Evolutionary conservation across 1,284 basidiomycete species (phyloP).

Genomic region (Sutorius eximius): DNA sequence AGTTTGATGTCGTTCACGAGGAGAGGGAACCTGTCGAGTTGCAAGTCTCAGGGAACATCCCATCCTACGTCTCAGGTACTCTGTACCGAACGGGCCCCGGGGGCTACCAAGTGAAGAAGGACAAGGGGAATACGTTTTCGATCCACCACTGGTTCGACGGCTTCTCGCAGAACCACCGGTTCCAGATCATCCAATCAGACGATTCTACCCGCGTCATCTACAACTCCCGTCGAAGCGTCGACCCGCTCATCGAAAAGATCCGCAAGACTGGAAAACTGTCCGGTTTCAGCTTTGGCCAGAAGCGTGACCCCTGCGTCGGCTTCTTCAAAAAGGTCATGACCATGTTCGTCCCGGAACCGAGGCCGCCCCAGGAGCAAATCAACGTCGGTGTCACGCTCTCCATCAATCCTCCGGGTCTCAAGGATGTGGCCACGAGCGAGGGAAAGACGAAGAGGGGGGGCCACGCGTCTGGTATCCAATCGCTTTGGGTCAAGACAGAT

Average conservation of each 20-base stretch:
- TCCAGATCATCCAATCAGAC: slow-evolving; percentile 31
- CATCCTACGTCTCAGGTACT: slow-evolving; percentile 32
- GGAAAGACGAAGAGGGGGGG: slow-evolving; percentile 19
- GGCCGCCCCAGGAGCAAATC: background rate
- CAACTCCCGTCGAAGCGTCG: slow-evolving; percentile 29
- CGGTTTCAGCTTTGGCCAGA: slow-evolving; percentile 30
- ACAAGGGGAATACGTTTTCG: slow-evolving; percentile 20
- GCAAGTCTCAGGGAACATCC: slow-evolving; percentile 28
- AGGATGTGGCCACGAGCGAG: slow-evolving; percentile 12
- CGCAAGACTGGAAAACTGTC: slow-evolving; percentile 23
- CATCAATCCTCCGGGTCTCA: slow-evolving; percentile 32
- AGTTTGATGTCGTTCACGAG: slow-evolving; percentile 35
- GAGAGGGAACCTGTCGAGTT: slow-evolving; percentile 32
- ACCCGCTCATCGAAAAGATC: slow-evolving; percentile 30
- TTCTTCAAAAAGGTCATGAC: slow-evolving; percentile 35
- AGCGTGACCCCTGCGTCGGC: slow-evolving; percentile 30
- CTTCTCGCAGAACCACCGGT: slow-evolving; percentile 36
- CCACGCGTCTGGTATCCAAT: slow-evolving; percentile 30
- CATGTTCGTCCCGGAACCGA: slow-evolving; percentile 27
- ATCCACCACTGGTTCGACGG: slow-evolving; percentile 35
- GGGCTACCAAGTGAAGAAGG: slow-evolving; percentile 23
- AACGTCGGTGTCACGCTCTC: slow-evolving; percentile 33
- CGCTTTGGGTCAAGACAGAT: slow-evolving; percentile 39
- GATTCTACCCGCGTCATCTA: slow-evolving; percentile 27
- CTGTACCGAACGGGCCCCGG: slow-evolving; percentile 32